Base-by-base conservation (phyloP, 2,329 filamentous ascomycete species). In the Aschersonia sp. region DNA sequence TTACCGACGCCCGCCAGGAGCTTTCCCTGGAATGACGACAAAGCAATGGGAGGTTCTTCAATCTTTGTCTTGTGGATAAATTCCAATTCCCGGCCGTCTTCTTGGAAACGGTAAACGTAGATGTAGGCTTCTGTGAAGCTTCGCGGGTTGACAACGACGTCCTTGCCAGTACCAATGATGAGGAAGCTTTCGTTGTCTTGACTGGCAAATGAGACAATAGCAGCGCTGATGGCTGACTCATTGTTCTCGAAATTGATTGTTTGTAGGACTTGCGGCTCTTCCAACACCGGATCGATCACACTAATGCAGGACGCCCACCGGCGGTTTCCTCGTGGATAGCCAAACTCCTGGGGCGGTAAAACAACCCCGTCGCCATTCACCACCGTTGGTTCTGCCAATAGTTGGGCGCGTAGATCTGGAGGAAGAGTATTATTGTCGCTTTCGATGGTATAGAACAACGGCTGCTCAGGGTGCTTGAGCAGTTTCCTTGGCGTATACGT, bases 241-340 rank as follows among this genome's bases (percentile, higher is more conserved):
- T 98, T 97, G 41, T 92, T 82, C 45, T 84, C 82, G 0, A 98
- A 67, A 50, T 97, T 84, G 42, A 97, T 71, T 1, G 80, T 89
- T 53, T 85, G 82, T 4, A 92, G 64, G 1, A 94, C 82, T 3
- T 66, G 62, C 0, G 69, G 69, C 57, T 92, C 89, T 45, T 84
- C 77, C 12, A 71, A 77, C 3, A 91, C 62, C 0, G 92, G 89
- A 58, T 98, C 92, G 20, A 99, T 75, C 28, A 96, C 78, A 58
- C 87, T 89, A 54, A 99, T 89, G 64, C 89, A 97, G 7, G 91
- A 97, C 41, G 92, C 88, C 92, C 92, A 99, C 54, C 91, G 85
- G 28, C 86, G 84, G 51, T 78, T 80, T 30, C 81, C 89, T 49
- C 82, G 80, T 7, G 92, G 85, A 58, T 96, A 88, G 2, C 92